Evolutionary conservation across 2,329 filamentous ascomycete species (phyloP), one percentile per base, ranked within the genome.

Genomic region (Malbranchea zuffiana): DNA sequence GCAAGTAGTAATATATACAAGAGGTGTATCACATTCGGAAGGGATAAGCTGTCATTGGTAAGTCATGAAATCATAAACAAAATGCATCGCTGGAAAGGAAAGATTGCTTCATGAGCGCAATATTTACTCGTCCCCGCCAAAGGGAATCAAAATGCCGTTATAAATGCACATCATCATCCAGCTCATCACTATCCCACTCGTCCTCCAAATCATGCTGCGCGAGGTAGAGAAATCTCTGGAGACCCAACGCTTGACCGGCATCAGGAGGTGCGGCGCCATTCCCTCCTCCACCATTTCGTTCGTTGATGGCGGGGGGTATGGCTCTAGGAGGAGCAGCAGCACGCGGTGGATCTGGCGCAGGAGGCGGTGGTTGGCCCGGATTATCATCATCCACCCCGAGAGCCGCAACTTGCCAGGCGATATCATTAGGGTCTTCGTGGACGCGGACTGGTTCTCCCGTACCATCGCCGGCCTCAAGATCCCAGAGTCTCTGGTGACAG

Each of bases 401-500:
- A n/a, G 42, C 41, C 11, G 37, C 44, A 15, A 42, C 36, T 18
- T 48, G 42, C 24, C 33, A 42, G 5, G 10, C 31, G 12, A 32
- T 37, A n/a, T 44, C 37, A 29, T 43, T 34, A 35, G 40, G 43
- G n/a, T 39, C 41, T 5, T 43, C 36, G 12, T 39, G 36, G 4
- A 21, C 30, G 4, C 24, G 21, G 4, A 2, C 16, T 8, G 28
- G 20, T 4, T 62, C 54, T 32, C 62, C 60, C 0, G 55, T 56
- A 23, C 65, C 71, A 48, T 95, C 86, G 0, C 87, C 87, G 30
- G 73, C 76, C 57, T 92, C 84, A 16, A 92, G 63, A 52, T 94
- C 90, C 86, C 87, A 96, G 2, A 98, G 66, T 3, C 84, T 77
- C 69, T 82, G 81, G 51, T 80, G 92, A 55, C 90, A 98, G 7